Conservation (phyloP, 306 rosid species). For the Rubus idaeus region DNA sequence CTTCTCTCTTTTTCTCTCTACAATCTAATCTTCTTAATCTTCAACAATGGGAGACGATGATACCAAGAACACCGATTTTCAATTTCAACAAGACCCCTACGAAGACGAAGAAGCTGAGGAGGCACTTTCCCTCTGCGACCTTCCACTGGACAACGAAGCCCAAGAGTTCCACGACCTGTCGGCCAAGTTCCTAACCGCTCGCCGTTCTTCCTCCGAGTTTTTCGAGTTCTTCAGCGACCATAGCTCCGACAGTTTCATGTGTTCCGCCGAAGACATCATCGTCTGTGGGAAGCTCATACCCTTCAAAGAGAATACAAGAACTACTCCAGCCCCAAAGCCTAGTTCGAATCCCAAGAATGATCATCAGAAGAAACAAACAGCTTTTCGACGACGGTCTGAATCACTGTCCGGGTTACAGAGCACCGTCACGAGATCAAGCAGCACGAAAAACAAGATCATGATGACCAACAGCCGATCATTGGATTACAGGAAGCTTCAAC, state of each 20-base stretch:
- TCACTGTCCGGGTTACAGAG: constrained; percentile 38
- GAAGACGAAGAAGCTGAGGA: constrained; percentile 32
- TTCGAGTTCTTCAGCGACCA: constrained; percentile 58
- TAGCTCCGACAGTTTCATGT: constrained; percentile 43
- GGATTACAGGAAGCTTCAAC: constrained; percentile 42
- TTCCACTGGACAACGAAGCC: constrained; percentile 36
- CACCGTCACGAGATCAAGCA: constrained; percentile 52
- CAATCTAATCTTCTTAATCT: background rate
- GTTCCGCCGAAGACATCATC: constrained; percentile 66
- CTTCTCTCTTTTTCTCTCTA: background rate
- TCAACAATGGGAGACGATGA: constrained; percentile 2
- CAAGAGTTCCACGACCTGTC: constrained; percentile 13
- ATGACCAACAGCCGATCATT: constrained; percentile 60
- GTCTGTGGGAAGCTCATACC: constrained; percentile 60
- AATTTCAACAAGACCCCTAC: background rate
- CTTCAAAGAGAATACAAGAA: constrained; percentile 25
- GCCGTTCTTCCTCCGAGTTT: constrained; percentile 35
- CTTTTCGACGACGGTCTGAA: constrained; percentile 44
- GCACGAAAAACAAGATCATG: constrained; percentile 33
- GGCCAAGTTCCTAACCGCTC: constrained; percentile 14
- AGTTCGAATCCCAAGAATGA: background rate
- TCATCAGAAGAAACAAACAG: constrained; percentile 5
- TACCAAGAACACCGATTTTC: background rate
- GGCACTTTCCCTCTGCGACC: constrained; percentile 60
- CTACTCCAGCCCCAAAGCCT: background rate